Base-by-base conservation (phyloP, 23 red algal genomes). In the Gracilaria caudata region DNA sequence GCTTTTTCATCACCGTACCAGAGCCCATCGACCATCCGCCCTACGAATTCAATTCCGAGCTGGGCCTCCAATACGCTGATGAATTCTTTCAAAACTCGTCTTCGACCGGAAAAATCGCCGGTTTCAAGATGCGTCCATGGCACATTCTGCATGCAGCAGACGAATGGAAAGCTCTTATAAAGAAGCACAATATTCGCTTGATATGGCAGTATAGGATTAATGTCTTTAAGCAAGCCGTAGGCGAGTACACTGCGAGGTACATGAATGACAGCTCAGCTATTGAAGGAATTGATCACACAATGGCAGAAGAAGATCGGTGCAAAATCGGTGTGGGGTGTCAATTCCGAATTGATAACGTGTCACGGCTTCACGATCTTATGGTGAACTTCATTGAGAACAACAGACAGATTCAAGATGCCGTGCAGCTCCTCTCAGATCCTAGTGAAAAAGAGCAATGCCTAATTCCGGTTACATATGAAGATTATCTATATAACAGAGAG, bases 51-150 rank as follows among this genome's bases (percentile, higher is more conserved):
- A 78, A 89, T 47, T 40, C 86, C 0, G 36, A 51, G 12, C 32
- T 64, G 25, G 86, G 64, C 7, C 41, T 89, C 24, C 35, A 51
- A 32, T 89, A 65, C 68, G 63, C 71, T 46, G n/a, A 55, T 25
- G 36, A 64, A 47, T 89, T 89, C 54, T 79, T 89, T 68, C 38
- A 59, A 10, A 51, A 66, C 33, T 45, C 68, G 13, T 57, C 72
- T 28, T 63, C 47, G 20, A 49, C 73, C 9, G 74, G 74, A 9
- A 78, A 51, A 64, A 57, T 89, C 1, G 36, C 72, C 9, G 86
- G 86, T 11, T 78, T 89, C n/a, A 89, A 89, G 86, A 63, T 89
- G 73, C 65, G 86, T 20, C 86, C 86, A 64, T 66, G 57, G 65
- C 86, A 89, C 56, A 59, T 89, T 41, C 34, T 89, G 56, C 65